Conservation (phyloP, 768 basidiomycete species). For the Tulasnella sp. region DNA sequence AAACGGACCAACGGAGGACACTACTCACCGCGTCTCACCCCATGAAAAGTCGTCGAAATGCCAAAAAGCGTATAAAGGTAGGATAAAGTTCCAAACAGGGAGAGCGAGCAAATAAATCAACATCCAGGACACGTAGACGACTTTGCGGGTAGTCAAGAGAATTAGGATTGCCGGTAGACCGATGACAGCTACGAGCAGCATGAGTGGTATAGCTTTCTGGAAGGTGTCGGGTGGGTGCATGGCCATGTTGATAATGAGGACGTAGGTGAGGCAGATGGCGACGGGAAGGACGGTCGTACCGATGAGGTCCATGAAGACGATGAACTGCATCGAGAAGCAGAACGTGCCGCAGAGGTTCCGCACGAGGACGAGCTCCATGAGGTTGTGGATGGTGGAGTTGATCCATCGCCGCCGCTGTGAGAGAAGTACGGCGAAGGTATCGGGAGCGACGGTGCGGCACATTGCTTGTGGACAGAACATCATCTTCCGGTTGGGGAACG, state of each 20-base stretch:
- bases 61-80: constrained; percentile 96
- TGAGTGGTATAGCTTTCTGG: constrained; percentile 84
- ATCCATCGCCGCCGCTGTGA: constrained; percentile 99
- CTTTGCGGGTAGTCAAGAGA: constrained; percentile 83
- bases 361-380: constrained; percentile 97
- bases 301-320: constrained; percentile 93
- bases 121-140: constrained; percentile 98
- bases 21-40: constrained; percentile 86
- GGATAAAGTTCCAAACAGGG: constrained; percentile 91
- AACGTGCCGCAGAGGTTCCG: constrained; percentile 97
- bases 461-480: constrained; percentile 96
- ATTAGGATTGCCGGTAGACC: constrained; percentile 90
- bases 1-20: background rate
- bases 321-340: constrained; percentile 99
- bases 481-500: constrained; percentile 98
- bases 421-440: constrained; percentile 82
- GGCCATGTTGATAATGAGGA: constrained; percentile 70
- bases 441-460: constrained; percentile 91
- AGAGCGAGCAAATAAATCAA: constrained; percentile 82
- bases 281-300: constrained; percentile 89
- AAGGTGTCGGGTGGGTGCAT: constrained; percentile 72
- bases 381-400: constrained; percentile 97
- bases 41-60: constrained; percentile 99
- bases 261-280: constrained; percentile 82
- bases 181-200: constrained; percentile 79